Conservation (phyloP, 257 asterid species). For the Solanum tarijense region DNA sequence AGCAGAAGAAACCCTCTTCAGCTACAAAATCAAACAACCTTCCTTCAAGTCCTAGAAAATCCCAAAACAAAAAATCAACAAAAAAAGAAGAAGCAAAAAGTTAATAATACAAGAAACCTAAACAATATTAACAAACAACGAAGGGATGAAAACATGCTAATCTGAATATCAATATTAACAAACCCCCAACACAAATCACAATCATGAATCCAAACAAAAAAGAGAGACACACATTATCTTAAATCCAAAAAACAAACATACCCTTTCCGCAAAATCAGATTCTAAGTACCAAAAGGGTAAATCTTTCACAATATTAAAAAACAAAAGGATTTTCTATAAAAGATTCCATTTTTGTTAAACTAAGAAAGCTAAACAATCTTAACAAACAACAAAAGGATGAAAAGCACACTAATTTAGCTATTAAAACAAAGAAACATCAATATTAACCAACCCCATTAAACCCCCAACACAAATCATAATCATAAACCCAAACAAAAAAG, state of each 20-base stretch:
- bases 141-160: conserved; percentile 1
- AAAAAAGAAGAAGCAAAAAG: background rate
- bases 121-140: background rate
- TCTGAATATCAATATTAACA: background rate
- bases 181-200: conserved; percentile 29
- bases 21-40: conserved; percentile 45
- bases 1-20: conserved; percentile 18
- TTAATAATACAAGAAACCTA: background rate
- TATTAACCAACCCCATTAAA: conserved; percentile 25
- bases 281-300: background rate
- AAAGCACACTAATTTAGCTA: conserved; percentile 18
- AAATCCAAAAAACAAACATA: background rate
- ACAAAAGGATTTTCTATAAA: background rate
- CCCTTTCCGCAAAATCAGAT: background rate
- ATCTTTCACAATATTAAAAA: background rate
- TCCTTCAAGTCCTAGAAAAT: conserved; percentile 22
- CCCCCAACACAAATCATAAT: background rate
- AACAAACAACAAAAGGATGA: background rate
- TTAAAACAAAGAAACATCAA: conserved; percentile 34
- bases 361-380: background rate
- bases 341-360: background rate
- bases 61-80: conserved; percentile 13
- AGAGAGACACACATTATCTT: background rate
- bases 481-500: background rate
- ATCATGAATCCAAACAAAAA: background rate